Evolutionary conservation across 2,329 filamentous ascomycete species (phyloP), one percentile per base, ranked within the genome.

Genomic region (Epichloe festucae): DNA sequence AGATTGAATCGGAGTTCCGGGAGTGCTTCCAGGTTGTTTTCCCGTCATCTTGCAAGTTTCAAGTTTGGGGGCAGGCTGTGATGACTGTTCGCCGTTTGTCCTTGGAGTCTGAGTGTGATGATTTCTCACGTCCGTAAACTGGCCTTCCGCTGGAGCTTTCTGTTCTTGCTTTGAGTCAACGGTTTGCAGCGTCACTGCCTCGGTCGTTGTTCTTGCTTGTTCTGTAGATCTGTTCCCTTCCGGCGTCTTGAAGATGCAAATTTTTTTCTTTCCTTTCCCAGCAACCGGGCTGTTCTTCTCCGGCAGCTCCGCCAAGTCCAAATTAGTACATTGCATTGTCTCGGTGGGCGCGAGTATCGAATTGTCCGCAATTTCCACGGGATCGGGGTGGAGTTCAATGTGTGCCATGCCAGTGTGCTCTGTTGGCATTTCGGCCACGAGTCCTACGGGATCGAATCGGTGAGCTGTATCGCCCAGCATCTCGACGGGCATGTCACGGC

Each of bases 381-480:
- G 70, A 0, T 69, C 61, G 0, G 73, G 73, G 41, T 74, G 63
- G 12, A 59, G 62, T 54, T 77, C 73, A 5, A 70, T 65, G 1
- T 60, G 60, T 6, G 73, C 70, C 7, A 55, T 56, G 0, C 64
- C 66, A 0, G 73, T 75, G 21, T 67, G 59, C 17, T 70, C 67
- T 10, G 71, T 75, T 5, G 71, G 59, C 64, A 78, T 71, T 59
- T 77, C 74, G 3, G 73, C 69, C 21, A 77, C 62, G 15, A 69
- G 41, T 1, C 73, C 73, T 2, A 75, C 65, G 0, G 74, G 72
- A 38, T 72, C 63, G 14, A 63, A 67, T 3, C 53, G 41, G 7
- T 60, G 58, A 14, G 57, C 53, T 12, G 54, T 55, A 19, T 52
- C 47, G 4, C 59, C 56, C 17, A 53, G 54, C 12, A 60, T 54